Percentiles rank a stretch among this genome's conserved stretches.
Evolutionary conservation across 768 basidiomycete species (phyloP).

Genomic region (Termitomyces sp.): DNA sequence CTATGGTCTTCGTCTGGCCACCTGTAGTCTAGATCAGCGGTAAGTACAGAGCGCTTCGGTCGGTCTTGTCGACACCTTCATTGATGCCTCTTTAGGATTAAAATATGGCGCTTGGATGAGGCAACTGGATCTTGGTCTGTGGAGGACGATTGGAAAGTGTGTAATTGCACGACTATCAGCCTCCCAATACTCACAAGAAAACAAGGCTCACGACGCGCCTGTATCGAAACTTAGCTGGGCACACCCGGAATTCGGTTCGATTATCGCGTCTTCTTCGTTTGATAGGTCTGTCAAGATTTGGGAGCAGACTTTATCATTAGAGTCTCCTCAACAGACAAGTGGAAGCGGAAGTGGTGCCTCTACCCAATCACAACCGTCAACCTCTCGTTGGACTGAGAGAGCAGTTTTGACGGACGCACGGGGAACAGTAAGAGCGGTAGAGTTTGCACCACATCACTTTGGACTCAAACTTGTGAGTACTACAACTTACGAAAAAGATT

Average conservation of each 20-base stretch:
- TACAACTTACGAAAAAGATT: neutral
- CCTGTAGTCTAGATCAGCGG: slow-evolving; percentile 82
- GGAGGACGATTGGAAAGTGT: slow-evolving; percentile 90
- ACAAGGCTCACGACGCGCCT: slow-evolving; percentile 91
- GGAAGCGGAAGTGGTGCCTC: slow-evolving; percentile 20
- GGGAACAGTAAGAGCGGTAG: slow-evolving; percentile 80
- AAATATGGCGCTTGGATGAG: slow-evolving; percentile 81
- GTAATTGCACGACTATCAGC: slow-evolving; percentile 9
- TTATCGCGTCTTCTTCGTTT: slow-evolving; percentile 84
- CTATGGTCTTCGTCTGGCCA: slow-evolving; percentile 79
- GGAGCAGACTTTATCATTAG: slow-evolving; percentile 54
- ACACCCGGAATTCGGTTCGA: slow-evolving; percentile 86
- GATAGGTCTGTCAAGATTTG: slow-evolving; percentile 92
- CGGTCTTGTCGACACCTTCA: slow-evolving; percentile 7
- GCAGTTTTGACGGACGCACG: slow-evolving; percentile 77
- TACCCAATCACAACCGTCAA: slow-evolving; percentile 17
- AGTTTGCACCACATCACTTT: slow-evolving; percentile 84
- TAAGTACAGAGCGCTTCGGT: slow-evolving; percentile 30
- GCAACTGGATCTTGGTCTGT: slow-evolving; percentile 66
- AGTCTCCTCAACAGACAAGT: slow-evolving; percentile 21
- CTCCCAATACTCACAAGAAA: neutral
- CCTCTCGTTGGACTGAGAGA: slow-evolving; percentile 66
- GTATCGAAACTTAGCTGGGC: slow-evolving; percentile 84
- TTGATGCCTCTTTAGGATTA: slow-evolving; percentile 50
- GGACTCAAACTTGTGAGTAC: slow-evolving; percentile 80